Evolutionary conservation across 805 yeast genomes (phyloP).

Genomic region (Teunomyces aglyptinius): DNA sequence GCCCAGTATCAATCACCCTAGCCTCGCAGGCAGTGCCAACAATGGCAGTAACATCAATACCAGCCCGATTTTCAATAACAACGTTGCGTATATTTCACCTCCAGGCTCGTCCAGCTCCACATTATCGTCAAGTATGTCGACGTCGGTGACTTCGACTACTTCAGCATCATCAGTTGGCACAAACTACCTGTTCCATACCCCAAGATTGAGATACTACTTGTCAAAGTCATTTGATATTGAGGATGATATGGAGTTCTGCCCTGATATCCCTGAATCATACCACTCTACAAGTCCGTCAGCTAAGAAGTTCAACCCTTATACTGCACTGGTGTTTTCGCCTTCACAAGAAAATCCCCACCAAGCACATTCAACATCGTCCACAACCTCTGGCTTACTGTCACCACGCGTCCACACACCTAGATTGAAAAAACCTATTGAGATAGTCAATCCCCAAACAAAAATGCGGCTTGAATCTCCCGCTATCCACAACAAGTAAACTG

Average conservation of each 20-base stretch:
- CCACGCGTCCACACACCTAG: conserved; percentile 57
- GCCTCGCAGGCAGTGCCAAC: conserved; percentile 7
- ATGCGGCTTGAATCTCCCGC: conserved; percentile 55
- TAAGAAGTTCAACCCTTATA: conserved; percentile 65
- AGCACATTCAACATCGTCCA: conserved; percentile 16
- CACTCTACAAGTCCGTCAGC: conserved; percentile 28
- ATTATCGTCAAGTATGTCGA: conserved; percentile 13
- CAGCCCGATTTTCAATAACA: conserved; percentile 30
- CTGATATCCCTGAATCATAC: conserved; percentile 46
- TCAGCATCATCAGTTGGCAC: conserved; percentile 9
- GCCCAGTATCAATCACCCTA: conserved; percentile 24
- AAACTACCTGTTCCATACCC: conserved; percentile 43
- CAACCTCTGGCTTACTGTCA: conserved; percentile 17
- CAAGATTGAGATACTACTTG: conserved; percentile 54
- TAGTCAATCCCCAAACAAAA: conserved; percentile 61
- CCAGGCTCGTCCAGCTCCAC: conserved; percentile 16
- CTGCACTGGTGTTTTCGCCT: conserved; percentile 63
- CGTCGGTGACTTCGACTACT: conserved; percentile 8
- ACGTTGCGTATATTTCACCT: conserved; percentile 22
- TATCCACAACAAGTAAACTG: conserved; percentile 6
- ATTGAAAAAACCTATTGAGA: conserved; percentile 57
- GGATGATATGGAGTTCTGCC: conserved; percentile 65
- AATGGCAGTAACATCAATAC: conserved; percentile 10
- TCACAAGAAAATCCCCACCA: conserved; percentile 33
- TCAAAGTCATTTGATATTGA: conserved; percentile 62